These are phyloP conservation scores for Rosa rugosa DNA, from an alignment of 306 rosid genomes.

Conservation along the genomic window DNA sequence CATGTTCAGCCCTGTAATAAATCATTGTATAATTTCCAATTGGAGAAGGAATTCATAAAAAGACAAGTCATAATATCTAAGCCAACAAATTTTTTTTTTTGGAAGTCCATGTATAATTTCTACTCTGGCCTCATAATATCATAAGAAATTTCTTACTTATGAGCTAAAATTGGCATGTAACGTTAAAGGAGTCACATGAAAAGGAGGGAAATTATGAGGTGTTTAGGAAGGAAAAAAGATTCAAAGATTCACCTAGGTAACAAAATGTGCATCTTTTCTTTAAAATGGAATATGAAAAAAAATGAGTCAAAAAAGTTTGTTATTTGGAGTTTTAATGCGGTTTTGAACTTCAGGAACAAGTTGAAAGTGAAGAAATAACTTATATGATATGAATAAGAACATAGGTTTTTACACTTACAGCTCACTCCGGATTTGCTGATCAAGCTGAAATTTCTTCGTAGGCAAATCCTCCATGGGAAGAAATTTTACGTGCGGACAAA, in stretches of 20 bases:
- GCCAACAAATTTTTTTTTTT: background rate
- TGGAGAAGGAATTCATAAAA: background rate
- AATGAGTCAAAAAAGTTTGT: background rate
- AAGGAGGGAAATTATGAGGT: background rate
- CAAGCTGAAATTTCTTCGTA: background rate
- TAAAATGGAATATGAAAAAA: background rate
- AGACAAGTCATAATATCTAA: background rate
- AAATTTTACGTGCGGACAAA: background rate
- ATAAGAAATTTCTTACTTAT: background rate
- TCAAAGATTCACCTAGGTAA: background rate
- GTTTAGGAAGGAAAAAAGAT: background rate
- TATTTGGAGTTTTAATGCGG: slow-evolving; percentile 1
- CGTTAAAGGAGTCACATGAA: background rate
- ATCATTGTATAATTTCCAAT: background rate
- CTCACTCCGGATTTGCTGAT: background rate
- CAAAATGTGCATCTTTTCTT: background rate
- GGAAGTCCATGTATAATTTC: background rate
- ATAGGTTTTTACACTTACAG: too few relatives aligned
- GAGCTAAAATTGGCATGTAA: background rate
- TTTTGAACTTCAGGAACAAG: background rate
- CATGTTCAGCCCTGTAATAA: background rate
- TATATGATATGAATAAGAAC: background rate
- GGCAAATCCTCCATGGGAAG: background rate
- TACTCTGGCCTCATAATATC: background rate
- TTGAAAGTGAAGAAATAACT: background rate